Evolutionary conservation across 139 green algal genomes (phyloP), one percentile per base, ranked within the genome.

Genomic region (Chlamydomonas schloesseri): DNA sequence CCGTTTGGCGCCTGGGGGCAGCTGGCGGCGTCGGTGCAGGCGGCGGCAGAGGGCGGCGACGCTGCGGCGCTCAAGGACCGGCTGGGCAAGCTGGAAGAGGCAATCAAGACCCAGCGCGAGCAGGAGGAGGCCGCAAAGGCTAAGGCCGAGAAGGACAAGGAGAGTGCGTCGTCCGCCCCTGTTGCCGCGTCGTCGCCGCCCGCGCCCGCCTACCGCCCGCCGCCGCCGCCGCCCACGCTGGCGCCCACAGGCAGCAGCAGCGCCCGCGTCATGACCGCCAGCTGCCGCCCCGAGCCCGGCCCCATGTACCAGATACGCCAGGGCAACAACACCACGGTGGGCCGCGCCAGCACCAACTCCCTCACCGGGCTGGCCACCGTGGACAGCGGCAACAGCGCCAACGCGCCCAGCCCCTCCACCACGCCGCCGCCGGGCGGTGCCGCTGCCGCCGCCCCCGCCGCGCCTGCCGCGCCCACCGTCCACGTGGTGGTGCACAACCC

Each of bases 301-400:
- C 75, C 75, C 14, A 6, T 82, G 57, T 82, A 71, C 55, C 75
- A 82, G 57, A 50, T 82, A 0, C 36, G 36, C 31, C 57, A 82
- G 21, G 50, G 73, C 47, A 46, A n/a, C n/a, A 67, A 26, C 73
- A 80, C 73, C 28, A 80, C 50, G 50, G 36, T 71, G 24, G 75
- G 75, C 20, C 57, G 57, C 5, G 75, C 75, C 36, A 69, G 47
- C n/a, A 31, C 47, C 47, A 31, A 17, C 73, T 47, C 53, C 50
- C 50, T 67, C 24, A 13, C 60, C 2, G 60, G 23, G 18, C 60
- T 67, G 15, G 15, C 8, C 50, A 9, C 73, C n/a, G 8, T 33
- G 29, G 69, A 55, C 34, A 29, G 14, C 18, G 11, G 4, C 34
- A 55, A 17, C 69, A 55, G 69, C 69, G 60, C 24, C 60, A 24